Evolutionary conservation across 1,284 basidiomycete species (phyloP).

Genomic region (Apiotrichum mycotoxinovorans): DNA sequence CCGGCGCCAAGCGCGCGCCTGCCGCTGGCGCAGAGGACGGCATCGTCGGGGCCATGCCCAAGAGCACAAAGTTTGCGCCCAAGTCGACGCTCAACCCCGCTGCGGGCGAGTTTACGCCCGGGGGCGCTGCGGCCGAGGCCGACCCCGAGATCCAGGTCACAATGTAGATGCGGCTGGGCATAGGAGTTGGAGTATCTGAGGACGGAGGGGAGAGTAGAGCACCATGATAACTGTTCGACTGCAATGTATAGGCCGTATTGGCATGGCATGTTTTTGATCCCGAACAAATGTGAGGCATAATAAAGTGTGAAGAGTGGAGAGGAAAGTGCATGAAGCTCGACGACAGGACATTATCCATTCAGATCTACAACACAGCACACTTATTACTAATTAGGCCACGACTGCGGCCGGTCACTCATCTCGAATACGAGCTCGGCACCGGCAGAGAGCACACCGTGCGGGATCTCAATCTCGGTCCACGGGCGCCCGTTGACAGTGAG

Average conservation of each 20-base stretch:
- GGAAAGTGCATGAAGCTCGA: too few species aligned
- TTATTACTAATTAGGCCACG: conserved; percentile 41
- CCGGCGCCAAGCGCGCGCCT: neutral
- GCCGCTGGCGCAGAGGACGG: conserved; percentile 4
- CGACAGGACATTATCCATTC: too few species aligned
- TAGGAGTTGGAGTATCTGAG: too few species aligned
- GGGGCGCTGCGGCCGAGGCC: conserved; percentile 1
- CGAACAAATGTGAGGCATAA: too few species aligned
- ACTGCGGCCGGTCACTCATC: conserved; percentile 59
- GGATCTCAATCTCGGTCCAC: conserved; percentile 55
- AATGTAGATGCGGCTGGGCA: too few species aligned
- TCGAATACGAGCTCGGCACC: conserved; percentile 61
- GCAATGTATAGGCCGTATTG: too few species aligned
- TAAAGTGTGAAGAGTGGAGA: too few species aligned
- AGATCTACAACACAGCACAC: too few species aligned
- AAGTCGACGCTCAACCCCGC: conserved; percentile 27
- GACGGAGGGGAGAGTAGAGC: too few species aligned
- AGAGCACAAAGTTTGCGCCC: conserved; percentile 35
- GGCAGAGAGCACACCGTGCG: conserved; percentile 57
- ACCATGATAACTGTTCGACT: too few species aligned
- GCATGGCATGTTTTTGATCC: too few species aligned
- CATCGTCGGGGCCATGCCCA: conserved; percentile 26
- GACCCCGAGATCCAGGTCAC: conserved; percentile 24
- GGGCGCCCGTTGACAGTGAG: conserved; percentile 57
- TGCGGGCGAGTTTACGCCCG: conserved; percentile 36